These are phyloP conservation scores for Sporothrix globosa DNA, from an alignment of 2,329 filamentous ascomycete genomes.

Conservation along the genomic window DNA sequence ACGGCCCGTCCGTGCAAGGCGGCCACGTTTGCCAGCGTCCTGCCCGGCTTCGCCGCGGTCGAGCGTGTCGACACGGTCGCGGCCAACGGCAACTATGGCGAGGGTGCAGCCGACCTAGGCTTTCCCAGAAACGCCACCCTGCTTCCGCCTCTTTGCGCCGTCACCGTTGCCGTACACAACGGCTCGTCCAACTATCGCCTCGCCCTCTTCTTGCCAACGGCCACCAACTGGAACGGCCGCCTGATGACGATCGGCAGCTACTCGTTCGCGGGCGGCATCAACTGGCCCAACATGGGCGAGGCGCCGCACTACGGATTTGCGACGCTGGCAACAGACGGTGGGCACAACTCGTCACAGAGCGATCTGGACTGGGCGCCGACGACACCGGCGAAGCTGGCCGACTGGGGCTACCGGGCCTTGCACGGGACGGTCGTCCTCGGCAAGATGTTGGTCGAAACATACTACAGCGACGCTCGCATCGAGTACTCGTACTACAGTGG, in stretches of 20 bases:
- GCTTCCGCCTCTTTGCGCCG: slow-evolving; percentile 47
- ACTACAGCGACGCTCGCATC: slow-evolving; percentile 49
- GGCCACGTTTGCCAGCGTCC: slow-evolving; percentile 25
- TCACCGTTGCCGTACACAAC: slow-evolving; percentile 45
- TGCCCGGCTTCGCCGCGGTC: slow-evolving; percentile 42
- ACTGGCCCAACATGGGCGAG: slow-evolving; percentile 42
- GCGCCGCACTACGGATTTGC: slow-evolving; percentile 48
- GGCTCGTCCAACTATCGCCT: slow-evolving; percentile 44
- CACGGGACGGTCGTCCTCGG: slow-evolving; percentile 56
- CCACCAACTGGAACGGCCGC: slow-evolving; percentile 43
- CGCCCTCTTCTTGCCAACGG: slow-evolving; percentile 46
- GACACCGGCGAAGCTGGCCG: slow-evolving; percentile 44
- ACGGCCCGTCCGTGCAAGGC: slow-evolving; percentile 23
- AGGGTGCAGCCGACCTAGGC: slow-evolving; percentile 43
- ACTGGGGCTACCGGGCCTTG: slow-evolving; percentile 50
- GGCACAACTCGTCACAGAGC: slow-evolving; percentile 44
- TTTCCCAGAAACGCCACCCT: slow-evolving; percentile 45
- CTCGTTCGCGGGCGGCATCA: slow-evolving; percentile 45
- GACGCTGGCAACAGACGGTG: slow-evolving; percentile 50
- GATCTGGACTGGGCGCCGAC: slow-evolving; percentile 47
- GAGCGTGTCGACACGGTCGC: slow-evolving; percentile 42
- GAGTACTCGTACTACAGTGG: slow-evolving; percentile 59
- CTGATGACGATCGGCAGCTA: slow-evolving; percentile 48
- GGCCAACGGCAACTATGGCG: slow-evolving; percentile 45
- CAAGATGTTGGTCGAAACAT: slow-evolving; percentile 54